Evolutionary conservation across 768 basidiomycete genomes (phyloP), one percentile per base, ranked within the genome.

Genomic region (Suillus plorans): DNA sequence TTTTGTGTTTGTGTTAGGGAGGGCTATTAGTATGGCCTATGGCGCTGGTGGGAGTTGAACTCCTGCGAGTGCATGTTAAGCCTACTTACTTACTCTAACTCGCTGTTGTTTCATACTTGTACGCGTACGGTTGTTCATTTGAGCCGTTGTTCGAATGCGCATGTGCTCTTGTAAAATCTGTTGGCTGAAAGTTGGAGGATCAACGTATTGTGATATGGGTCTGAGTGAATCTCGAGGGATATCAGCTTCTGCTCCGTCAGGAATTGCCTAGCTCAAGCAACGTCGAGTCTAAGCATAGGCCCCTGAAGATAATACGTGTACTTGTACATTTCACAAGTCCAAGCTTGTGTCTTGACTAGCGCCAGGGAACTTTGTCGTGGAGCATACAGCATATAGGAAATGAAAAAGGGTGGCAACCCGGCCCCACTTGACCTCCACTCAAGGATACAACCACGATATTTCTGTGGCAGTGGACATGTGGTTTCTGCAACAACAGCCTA

Each of bases 51-150:
- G 42, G 10, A 59, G 58, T 25, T 59, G 58, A 42, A 18, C 58
- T 59, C 39, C 39, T 5, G 5, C 28, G 9, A 18, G 18, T 41
- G 57, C 39, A 28, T 16, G 57, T 41, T 41, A 14, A 3, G 57
- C 5, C 39, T 58, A 7, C 25, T 25, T 50, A 50, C 47, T 49
- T 50, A 58, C 57, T 25, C 10, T 34, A 6, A 39, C 25, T 41
- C n/a, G 53, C 39, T 28, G 22, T 39, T 58, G 39, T 58, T 58
- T 25, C 25, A 59, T 59, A 59, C 25, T 59, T 59, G 58, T 59
- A 59, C 28, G 41, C 41, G 58, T 59, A 59, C 28, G 41, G 42
- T 59, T 59, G 58, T 42, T 42, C 58, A 42, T 59, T 42, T 42
- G 3, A 59, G 39, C 25, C 28, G 41, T 42, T 42, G 58, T 59